phyloP scores from a whole-genome alignment of 106 monocot genomes.

The Triglochin maritima region DNA sequence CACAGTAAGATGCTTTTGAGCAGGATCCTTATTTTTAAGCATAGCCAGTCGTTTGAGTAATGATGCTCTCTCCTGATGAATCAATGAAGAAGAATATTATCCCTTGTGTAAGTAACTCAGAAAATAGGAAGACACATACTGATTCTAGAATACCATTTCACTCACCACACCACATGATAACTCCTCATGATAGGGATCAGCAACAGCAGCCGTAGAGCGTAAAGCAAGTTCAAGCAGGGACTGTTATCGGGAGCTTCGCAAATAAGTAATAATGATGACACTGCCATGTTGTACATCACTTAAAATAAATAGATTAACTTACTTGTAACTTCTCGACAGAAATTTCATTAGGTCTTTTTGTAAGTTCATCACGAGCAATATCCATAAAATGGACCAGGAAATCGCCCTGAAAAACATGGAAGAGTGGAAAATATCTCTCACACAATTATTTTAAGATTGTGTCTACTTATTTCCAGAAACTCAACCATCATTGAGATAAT shows the following conservation, averaged over 20 bases:
- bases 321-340: conserved; percentile 96
- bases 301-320: not conserved
- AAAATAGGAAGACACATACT: not conserved
- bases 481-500: too few species aligned
- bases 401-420: conserved; percentile 58
- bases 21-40: conserved; percentile 42
- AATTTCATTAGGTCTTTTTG: conserved; percentile 79
- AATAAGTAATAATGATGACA: too few species aligned
- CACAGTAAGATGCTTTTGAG: conserved; percentile 5
- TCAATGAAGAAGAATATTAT: not conserved
- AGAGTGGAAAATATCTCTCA: not conserved
- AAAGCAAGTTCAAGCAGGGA: conserved; percentile 95
- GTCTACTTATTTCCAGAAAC: too few species aligned
- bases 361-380: conserved; percentile 88
- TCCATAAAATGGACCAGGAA: conserved; percentile 99
- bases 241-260: conserved; percentile 19
- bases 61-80: conserved; percentile 66
- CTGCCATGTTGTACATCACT: not conserved
- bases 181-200: conserved; percentile 92
- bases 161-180: conserved; percentile 88
- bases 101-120: not conserved
- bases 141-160: not conserved
- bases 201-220: conserved; percentile 83
- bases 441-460: too few species aligned
- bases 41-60: conserved; percentile 52